Evolutionary conservation across 2,329 filamentous ascomycete species (phyloP), one percentile per base, ranked within the genome.

Genomic region (Lasiodiplodia sp.): DNA sequence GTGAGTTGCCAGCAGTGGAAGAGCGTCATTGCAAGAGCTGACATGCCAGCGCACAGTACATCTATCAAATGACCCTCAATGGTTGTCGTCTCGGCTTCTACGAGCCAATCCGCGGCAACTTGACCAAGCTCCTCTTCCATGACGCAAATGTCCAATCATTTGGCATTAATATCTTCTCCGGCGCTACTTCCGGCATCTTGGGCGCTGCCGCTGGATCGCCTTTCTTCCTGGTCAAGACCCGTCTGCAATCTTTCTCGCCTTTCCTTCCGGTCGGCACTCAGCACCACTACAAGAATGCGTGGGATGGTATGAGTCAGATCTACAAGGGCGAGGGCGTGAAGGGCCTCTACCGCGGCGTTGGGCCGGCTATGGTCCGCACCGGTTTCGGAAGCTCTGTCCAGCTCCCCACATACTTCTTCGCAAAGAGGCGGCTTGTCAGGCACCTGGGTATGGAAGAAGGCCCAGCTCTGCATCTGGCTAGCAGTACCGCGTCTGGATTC

Each of bases 151-250:
- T 90, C 34, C 96, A 99, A 81, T 95, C 89, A 73, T 87, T 98
- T 69, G 92, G 89, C 44, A 87, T 98, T 81, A 99, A 99, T 83
- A 93, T 99, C 84, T 91, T 97, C 78, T 92, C 93, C 68, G 96
- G 96, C 74, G 96, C 96, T 23, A 84, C 88, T 14, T 97, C 94
- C 3, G 96, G 96, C 66, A 89, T 99, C 71, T 87, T 99, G 69
- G 96, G 96, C 72, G 96, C 95, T 10, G 92, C 92, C n/a, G 91
- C 92, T 25, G 96, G 95, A 49, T 97, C 93, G 66, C 96, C 96
- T 2, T 98, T 99, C 82, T 99, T 99, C 86, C 88, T 99, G 67
- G 92, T 98, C 79, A 99, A 99, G 86, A 99, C 96, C 3, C 89
- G 96, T 53, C 85, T 99, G 69, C 96, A 99, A 82, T 97, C 93